Conservation (phyloP, 768 basidiomycete genomes). For the Termitomyces heimii region DNA sequence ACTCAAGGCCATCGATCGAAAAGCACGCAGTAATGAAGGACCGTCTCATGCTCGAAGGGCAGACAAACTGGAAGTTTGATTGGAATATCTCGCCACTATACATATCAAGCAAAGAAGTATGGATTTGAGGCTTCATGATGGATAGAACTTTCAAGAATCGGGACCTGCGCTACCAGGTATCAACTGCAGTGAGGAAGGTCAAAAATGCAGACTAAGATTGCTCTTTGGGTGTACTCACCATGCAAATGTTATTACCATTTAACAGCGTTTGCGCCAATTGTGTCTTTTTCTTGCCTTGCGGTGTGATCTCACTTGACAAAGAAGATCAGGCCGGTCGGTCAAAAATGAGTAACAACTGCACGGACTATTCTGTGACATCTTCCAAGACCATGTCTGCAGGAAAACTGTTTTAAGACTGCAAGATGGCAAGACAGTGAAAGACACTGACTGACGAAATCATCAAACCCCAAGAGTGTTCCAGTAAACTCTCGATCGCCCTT, state of each 20-base stretch:
- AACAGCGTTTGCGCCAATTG: conserved; percentile 82
- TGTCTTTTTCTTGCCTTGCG: conserved; percentile 75
- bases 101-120: background rate
- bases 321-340: background rate
- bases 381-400: conserved; percentile 84
- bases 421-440: background rate
- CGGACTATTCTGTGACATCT: conserved; percentile 95
- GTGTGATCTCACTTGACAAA: conserved; percentile 68
- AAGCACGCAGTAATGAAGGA: background rate
- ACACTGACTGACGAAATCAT: conserved; percentile 98
- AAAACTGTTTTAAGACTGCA: background rate
- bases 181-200: conserved; percentile 32
- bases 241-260: conserved; percentile 96
- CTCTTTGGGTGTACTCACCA: conserved; percentile 46
- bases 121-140: background rate
- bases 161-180: conserved; percentile 71
- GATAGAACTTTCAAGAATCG: conserved; percentile 21
- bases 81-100: background rate
- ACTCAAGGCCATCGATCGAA: background rate
- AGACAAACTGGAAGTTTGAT: background rate
- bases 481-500: conserved; percentile 97
- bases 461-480: conserved; percentile 91
- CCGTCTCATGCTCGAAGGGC: background rate
- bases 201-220: background rate
- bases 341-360: conserved; percentile 6